Evolutionary conservation across 257 asterid genomes (phyloP).

Genomic region (Fraxinus americana): DNA sequence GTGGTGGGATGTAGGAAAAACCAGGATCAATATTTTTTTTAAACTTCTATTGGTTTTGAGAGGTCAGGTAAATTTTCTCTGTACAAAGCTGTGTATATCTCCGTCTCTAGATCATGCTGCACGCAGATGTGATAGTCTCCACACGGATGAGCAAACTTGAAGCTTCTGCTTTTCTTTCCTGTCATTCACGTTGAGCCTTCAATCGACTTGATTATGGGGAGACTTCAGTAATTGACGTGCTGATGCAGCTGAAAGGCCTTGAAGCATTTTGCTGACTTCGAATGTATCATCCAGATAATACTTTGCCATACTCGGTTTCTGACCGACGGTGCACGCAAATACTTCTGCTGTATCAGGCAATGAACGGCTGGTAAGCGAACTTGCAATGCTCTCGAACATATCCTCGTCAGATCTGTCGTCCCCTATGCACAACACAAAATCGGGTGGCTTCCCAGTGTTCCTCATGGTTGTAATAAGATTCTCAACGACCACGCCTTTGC

Average conservation of each 20-base stretch:
- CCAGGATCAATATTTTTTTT: conserved; percentile 2
- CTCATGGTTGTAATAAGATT: conserved; percentile 57
- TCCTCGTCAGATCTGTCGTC: conserved; percentile 94
- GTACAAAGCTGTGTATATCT: conserved; percentile 23
- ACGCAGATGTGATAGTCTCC: neutral
- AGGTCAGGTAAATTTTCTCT: conserved; percentile 19
- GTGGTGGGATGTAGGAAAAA: neutral
- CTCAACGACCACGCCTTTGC: conserved; percentile 83
- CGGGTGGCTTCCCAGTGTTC: conserved; percentile 50
- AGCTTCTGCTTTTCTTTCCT: neutral
- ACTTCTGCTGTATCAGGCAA: conserved; percentile 55
- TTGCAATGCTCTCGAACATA: conserved; percentile 81
- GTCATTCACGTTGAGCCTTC: conserved; percentile 33
- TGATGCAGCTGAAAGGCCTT: conserved; percentile 57
- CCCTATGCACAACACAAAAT: conserved; percentile 83
- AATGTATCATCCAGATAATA: conserved; percentile 80
- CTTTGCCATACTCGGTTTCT: conserved; percentile 87
- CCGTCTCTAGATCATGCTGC: conserved; percentile 14
- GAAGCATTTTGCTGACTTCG: conserved; percentile 74
- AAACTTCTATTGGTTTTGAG: conserved; percentile 16
- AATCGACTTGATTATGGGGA: conserved; percentile 29
- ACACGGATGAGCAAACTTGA: neutral
- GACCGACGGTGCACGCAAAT: conserved; percentile 89
- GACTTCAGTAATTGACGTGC: conserved; percentile 35
- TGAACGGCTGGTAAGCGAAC: conserved; percentile 39